Conservation (phyloP, 2,329 filamentous ascomycete species). For the Elsinoe necatrix region DNA sequence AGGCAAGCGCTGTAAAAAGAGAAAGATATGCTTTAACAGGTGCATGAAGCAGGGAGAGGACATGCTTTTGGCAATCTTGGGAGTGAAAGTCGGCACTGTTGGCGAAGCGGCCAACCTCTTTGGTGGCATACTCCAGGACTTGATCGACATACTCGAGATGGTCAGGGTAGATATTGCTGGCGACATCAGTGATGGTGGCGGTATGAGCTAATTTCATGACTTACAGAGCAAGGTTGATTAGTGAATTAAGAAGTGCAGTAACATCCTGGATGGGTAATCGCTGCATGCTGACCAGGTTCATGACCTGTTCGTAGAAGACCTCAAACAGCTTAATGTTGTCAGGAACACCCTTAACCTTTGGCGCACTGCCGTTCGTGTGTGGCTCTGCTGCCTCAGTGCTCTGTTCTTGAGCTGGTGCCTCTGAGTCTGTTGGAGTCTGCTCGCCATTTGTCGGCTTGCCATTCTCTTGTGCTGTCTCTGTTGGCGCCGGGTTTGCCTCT, state of each 20-base stretch:
- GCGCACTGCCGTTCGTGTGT: constrained; percentile 35
- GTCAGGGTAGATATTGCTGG: constrained; percentile 80
- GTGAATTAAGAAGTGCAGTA: constrained; percentile 84
- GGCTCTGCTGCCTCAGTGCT: constrained; percentile 27
- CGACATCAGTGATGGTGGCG: constrained; percentile 24
- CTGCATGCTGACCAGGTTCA: constrained; percentile 84
- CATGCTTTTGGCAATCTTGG: constrained; percentile 73
- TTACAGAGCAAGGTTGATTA: constrained; percentile 78
- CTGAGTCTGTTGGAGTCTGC: constrained; percentile 26
- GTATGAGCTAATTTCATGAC: constrained; percentile 21
- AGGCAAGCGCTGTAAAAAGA: constrained; percentile 87
- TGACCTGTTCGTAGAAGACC: constrained; percentile 93
- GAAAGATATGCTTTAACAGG: constrained; percentile 85
- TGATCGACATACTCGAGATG: constrained; percentile 92
- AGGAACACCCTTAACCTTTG: constrained; percentile 52
- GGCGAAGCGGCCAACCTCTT: constrained; percentile 78
- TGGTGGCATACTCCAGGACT: constrained; percentile 76
- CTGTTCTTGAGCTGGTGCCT: constrained; percentile 21
- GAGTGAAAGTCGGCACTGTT: constrained; percentile 96
- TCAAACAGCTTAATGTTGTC: constrained; percentile 85
- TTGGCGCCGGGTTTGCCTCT: constrained; percentile 35
- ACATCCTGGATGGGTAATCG: constrained; percentile 89
- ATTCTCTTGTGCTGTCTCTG: constrained; percentile 23
- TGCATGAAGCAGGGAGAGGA: constrained; percentile 81
- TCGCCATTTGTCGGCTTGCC: constrained; percentile 26